Conservation (phyloP, 1,284 basidiomycete species). For the Trametes versicolor region DNA sequence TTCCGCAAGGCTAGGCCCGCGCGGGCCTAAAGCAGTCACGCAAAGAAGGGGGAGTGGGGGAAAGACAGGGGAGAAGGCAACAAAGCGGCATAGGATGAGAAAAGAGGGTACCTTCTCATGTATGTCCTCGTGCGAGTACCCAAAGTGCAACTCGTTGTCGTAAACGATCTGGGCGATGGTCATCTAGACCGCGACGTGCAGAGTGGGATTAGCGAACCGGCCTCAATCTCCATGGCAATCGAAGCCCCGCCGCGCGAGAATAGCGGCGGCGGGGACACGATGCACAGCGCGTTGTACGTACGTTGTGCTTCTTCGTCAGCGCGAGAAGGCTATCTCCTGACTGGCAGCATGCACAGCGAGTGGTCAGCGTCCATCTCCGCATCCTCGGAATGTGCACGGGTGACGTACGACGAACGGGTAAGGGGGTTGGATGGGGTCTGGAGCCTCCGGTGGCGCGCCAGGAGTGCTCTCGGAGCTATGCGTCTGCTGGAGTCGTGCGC, state of each 20-base stretch:
- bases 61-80: conserved; percentile 6
- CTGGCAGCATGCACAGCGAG: conserved; percentile 37
- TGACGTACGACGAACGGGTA: conserved; percentile 72
- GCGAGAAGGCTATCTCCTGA: conserved; percentile 83
- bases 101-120: conserved; percentile 66
- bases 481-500: conserved; percentile 79
- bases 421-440: conserved; percentile 65
- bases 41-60: conserved; percentile 24
- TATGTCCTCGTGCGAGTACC: conserved; percentile 81
- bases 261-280: conserved; percentile 11
- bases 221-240: conserved; percentile 29
- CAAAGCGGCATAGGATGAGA: conserved; percentile 11
- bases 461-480: conserved; percentile 59
- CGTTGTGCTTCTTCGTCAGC: conserved; percentile 86
- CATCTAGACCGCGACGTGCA: conserved; percentile 59
- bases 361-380: conserved; percentile 1
- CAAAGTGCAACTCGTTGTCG: conserved; percentile 90
- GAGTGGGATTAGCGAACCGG: conserved; percentile 21
- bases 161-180: conserved; percentile 96
- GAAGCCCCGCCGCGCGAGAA: conserved; percentile 19
- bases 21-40: neutral
- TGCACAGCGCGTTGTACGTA: conserved; percentile 48
- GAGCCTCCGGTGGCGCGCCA: conserved; percentile 36
- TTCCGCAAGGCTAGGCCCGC: neutral
- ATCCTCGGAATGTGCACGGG: conserved; percentile 2